Evolutionary conservation across 1,284 basidiomycete species (phyloP), one percentile per base, ranked within the genome.

Genomic region (Cutaneotrichosporon cyanovorans): DNA sequence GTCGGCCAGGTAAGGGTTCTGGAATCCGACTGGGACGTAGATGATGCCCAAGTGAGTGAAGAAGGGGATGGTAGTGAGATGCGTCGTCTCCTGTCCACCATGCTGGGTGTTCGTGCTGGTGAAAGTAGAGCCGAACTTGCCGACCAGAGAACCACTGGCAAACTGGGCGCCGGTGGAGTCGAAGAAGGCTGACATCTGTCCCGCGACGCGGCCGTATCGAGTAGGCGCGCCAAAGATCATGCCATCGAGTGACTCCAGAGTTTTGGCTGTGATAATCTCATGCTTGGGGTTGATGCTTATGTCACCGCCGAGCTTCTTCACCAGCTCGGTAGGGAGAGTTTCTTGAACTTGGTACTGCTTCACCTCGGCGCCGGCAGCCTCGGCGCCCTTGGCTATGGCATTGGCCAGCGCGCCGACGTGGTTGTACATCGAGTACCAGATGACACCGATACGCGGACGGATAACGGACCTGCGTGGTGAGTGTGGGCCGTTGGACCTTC

Each of bases 391-490:
- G 73, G 85, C 84, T 57, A 84, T 78, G 40, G 80, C 69, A 69
- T 89, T 83, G 40, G 87, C 86, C 66, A 93, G 83, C 81, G 76
- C 18, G 10, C 25, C 76, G 65, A 87, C 79, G 71, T 91, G 87
- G 57, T 85, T 85, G 66, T 85, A 88, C 73, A 86, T 77, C 48
- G 82, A 75, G 76, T 90, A 89, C 75, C 85, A 83, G 59, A 86
- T 70, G 60, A 89, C 85, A 48, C 83, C 86, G 62, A 87, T 75
- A 63, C 78, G 80, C 37, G 84, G 82, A 45, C 60, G 51, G 40
- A 42, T 19, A 16, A 37, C 21, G 25, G 41, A 23, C 31, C 39
- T 41, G 30, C n/a, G 19, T 16, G 2, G 16, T n/a, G 33, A 42
- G 41, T 28, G 25, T 28, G 7, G 25, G 7, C 25, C 25, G 7